These are phyloP conservation scores for Gossypium thurberi DNA, from an alignment of 345 rosid genomes.

Conservation along the genomic window DNA sequence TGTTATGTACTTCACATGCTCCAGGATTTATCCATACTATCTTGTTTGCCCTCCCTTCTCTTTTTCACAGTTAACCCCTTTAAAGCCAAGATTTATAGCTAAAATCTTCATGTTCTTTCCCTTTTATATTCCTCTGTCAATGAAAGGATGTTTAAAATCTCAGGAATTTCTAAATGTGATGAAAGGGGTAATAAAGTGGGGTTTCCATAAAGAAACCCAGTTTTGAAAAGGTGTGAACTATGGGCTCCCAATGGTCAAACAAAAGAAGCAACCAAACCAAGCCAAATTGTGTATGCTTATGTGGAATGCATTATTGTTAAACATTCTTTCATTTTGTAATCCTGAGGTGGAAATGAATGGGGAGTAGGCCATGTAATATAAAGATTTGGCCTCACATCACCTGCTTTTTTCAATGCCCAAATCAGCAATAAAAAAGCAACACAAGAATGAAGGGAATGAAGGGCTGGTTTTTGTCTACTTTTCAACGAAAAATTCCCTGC, in stretches of 20 bases:
- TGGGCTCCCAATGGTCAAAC: constrained; percentile 4
- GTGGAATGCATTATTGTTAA: neutral
- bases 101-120: neutral
- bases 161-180: neutral
- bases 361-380: constrained; percentile 11
- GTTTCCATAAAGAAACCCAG: neutral
- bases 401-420: constrained; percentile 2
- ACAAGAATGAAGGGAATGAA: neutral
- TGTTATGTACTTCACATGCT: neutral
- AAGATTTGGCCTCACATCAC: neutral
- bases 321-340: neutral
- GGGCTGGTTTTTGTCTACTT: too few species aligned
- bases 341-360: constrained; percentile 19
- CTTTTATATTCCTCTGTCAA: too few species aligned
- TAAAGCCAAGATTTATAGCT: neutral
- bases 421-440: constrained; percentile 7
- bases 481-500: neutral
- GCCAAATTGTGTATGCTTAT: neutral
- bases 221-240: neutral
- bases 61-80: neutral
- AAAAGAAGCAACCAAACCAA: constrained; percentile 13
- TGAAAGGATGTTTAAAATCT: too few species aligned
- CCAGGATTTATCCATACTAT: neutral
- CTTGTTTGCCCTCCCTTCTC: neutral
- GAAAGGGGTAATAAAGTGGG: neutral